Evolutionary conservation across 2,329 filamentous ascomycete species (phyloP), one percentile per base, ranked within the genome.

Genomic region (Karstenula rhodostoma): DNA sequence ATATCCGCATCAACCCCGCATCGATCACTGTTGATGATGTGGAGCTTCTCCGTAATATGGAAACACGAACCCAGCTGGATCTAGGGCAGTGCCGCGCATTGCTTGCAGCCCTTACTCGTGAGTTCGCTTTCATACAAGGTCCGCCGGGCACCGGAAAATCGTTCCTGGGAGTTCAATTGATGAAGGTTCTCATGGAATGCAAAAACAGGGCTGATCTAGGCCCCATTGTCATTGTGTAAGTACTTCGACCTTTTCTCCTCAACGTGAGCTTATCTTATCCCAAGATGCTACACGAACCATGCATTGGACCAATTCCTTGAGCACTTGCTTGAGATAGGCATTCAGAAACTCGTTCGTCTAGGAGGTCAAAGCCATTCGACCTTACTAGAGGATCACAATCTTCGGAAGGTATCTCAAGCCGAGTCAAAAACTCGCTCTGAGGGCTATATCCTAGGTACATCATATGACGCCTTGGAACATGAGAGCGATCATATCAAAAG

Each of bases 111-210:
- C 73, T 91, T 0, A 80, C 78, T 0, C 80, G 82, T 1, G 81
- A 82, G 35, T 73, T 90, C 9, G 84, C 86, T 1, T 78, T 91
- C 4, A 89, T 91, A 12, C 89, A 92, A 76, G 90, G 90, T 0
- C 89, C 89, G 0, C 89, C 89, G 0, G 89, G 90, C 0, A 92
- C 89, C 0, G 89, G 90, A 0, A 92, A 92, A 69, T 85, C 81
- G 4, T 90, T 84, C 63, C 81, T 84, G 0, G 89, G 88, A 2
- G 81, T 87, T 1, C 80, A 84, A 46, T 71, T 91, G n/a, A 83
- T 90, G 60, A 84, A 84, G 60, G 80, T 83, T 0, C 69, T 89
- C 6, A 68, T 89, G 79, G 12, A 82, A 79, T 73, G 76, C 57
- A 78, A 73, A 32, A 46, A 62, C 0, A 68, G 62, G 19, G 75